Percentiles rank a stretch among this genome's conserved stretches.
These are phyloP conservation scores for Paramyrothecium sp. DNA, from an alignment of 2,329 filamentous ascomycete species.

Conservation along the genomic window DNA sequence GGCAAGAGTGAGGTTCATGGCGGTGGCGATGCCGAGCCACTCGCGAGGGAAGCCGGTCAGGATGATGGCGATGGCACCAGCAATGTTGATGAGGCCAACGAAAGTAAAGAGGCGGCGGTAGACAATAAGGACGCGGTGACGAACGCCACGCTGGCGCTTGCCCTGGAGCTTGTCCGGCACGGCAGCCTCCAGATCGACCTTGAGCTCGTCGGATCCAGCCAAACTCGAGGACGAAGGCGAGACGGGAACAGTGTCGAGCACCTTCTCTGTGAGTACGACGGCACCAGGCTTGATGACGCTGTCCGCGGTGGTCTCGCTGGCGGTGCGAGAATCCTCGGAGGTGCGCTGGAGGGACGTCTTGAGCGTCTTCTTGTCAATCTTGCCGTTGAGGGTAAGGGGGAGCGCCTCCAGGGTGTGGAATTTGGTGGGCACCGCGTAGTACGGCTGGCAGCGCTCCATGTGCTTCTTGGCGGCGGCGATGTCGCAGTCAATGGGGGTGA, in stretches of 20 bases:
- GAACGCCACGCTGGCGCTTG: constrained; percentile 35
- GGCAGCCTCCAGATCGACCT: constrained; percentile 25
- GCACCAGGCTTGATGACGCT: background rate
- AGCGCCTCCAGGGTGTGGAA: constrained; percentile 41
- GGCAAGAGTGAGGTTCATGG: constrained; percentile 46
- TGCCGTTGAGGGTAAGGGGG: constrained; percentile 54
- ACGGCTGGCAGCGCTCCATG: constrained; percentile 44
- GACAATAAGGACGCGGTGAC: constrained; percentile 46
- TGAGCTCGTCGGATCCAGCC: constrained; percentile 12
- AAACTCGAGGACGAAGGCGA: constrained; percentile 24
- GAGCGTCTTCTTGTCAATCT: constrained; percentile 51
- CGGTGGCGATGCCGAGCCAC: constrained; percentile 38
- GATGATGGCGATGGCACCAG: constrained; percentile 42
- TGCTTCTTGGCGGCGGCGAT: constrained; percentile 34
- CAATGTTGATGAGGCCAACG: constrained; percentile 50
- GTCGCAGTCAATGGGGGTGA: constrained; percentile 34
- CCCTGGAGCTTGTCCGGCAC: constrained; percentile 40
- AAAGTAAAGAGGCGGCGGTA: constrained; percentile 57
- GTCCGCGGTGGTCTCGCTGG: background rate
- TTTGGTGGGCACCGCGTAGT: constrained; percentile 51
- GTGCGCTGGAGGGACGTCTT: background rate
- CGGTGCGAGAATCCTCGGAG: background rate
- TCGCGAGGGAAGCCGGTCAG: constrained; percentile 29
- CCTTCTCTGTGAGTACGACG: background rate
- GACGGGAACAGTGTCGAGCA: constrained; percentile 1